A percentile compares a stretch with the other conserved stretches of the same genome.
These are phyloP conservation scores for Spatholobus suberectus DNA, from an alignment of 306 rosid genomes.

Conservation along the genomic window DNA sequence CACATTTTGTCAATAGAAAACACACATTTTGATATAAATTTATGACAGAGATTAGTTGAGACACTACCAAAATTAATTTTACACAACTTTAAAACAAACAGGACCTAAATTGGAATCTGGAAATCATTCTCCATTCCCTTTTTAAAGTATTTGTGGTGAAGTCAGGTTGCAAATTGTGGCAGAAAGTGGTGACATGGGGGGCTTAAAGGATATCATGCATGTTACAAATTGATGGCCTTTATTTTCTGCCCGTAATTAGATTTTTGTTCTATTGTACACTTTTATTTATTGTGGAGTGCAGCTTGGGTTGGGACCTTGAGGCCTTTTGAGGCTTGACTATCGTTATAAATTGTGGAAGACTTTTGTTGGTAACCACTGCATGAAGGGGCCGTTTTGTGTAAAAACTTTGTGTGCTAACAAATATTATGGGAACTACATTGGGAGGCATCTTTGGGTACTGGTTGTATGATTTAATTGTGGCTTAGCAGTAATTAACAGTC, in stretches of 20 bases:
- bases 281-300: conserved; percentile 8
- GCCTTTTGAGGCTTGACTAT: not conserved
- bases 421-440: not conserved
- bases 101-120: not conserved
- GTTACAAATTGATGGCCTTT: conserved; percentile 17
- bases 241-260: conserved; percentile 12
- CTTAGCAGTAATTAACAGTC: not conserved
- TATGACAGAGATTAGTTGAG: not conserved
- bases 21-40: not conserved
- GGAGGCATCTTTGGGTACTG: conserved; percentile 8
- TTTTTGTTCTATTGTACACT: not conserved
- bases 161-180: conserved; percentile 16
- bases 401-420: conserved; percentile 11
- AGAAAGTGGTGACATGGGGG: not conserved
- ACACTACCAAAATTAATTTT: not conserved
- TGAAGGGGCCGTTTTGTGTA: not conserved
- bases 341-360: conserved; percentile 1
- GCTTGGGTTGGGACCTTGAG: conserved; percentile 27
- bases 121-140: not conserved
- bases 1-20: not conserved
- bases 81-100: not conserved
- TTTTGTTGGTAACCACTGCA: conserved; percentile 21
- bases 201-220: not conserved
- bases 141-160: not conserved
- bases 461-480: conserved; percentile 2